These are phyloP conservation scores for Macadamia tetraphylla DNA, from an alignment of 164 flowering plant genomes.

Conservation along the genomic window DNA sequence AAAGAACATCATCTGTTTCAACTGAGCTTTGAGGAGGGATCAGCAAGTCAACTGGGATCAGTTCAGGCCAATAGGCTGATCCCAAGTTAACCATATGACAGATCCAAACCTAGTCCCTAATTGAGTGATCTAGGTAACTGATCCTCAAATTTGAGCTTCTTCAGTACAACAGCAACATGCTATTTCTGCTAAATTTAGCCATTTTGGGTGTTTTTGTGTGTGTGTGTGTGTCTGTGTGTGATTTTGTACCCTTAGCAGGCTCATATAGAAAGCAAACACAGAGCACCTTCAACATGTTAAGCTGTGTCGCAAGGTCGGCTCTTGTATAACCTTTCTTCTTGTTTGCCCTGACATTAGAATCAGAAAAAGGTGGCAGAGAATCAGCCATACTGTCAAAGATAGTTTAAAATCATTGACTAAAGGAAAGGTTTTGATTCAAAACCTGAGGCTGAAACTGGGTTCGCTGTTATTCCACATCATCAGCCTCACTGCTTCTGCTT, in stretches of 20 bases:
- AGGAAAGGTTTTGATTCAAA: constrained; percentile 9
- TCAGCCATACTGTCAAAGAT: constrained; percentile 13
- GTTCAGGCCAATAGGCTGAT: too few species aligned
- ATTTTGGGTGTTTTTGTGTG: too few species aligned
- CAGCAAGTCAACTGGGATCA: too few species aligned
- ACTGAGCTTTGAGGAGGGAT: too few species aligned
- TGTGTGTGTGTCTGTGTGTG: too few species aligned
- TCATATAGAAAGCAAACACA: constrained; percentile 1
- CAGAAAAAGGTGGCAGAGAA: constrained; percentile 11
- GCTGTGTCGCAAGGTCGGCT: constrained; percentile 57
- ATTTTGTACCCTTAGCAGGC: background rate
- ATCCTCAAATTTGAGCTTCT: too few species aligned
- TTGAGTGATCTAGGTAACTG: too few species aligned
- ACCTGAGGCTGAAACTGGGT: constrained; percentile 84
- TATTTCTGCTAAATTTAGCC: too few species aligned
- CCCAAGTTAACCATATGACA: too few species aligned
- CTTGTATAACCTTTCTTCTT: constrained; percentile 53
- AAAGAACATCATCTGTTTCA: too few species aligned
- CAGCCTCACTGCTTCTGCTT: constrained; percentile 60
- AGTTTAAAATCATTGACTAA: background rate
- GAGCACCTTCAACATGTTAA: constrained; percentile 55
- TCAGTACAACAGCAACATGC: too few species aligned
- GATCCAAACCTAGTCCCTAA: too few species aligned
- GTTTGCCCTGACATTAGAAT: constrained; percentile 59
- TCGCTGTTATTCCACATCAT: constrained; percentile 82